phyloP scores from a whole-genome alignment of 2,329 filamentous ascomycete genomes.

The Ilyonectria destructans region DNA sequence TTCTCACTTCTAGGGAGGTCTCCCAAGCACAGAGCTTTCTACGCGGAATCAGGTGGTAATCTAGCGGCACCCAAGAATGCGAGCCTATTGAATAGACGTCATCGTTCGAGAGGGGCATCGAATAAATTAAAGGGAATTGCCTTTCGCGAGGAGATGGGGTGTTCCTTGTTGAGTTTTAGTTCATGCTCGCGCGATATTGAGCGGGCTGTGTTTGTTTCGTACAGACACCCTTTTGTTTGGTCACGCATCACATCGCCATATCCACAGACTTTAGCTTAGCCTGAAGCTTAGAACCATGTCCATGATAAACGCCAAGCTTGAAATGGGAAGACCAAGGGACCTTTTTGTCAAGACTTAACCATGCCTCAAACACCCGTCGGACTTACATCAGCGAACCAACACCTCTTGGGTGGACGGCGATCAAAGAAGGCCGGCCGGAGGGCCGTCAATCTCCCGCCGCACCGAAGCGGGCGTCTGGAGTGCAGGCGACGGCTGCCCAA shows the following conservation, averaged over 20 bases:
- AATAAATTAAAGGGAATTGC: conserved; percentile 3
- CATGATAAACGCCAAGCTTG: conserved; percentile 25
- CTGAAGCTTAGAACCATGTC: neutral
- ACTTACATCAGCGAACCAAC: conserved; percentile 15
- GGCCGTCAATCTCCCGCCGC: conserved; percentile 18
- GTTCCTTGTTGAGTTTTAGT: conserved; percentile 27
- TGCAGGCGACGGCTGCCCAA: conserved; percentile 16
- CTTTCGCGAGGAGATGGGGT: conserved; percentile 3
- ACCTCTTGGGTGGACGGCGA: neutral
- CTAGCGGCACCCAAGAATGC: neutral
- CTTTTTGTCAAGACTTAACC: conserved; percentile 6
- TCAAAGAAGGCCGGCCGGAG: conserved; percentile 7
- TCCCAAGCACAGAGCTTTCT: neutral
- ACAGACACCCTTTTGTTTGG: conserved; percentile 28
- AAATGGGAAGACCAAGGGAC: conserved; percentile 8
- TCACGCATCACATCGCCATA: conserved; percentile 10
- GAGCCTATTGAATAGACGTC: conserved; percentile 12
- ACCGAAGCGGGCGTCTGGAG: conserved; percentile 14
- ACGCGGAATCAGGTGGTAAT: neutral
- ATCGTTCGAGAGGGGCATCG: conserved; percentile 5
- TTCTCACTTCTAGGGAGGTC: neutral
- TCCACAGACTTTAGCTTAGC: neutral
- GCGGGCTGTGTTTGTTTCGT: conserved; percentile 21
- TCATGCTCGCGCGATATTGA: conserved; percentile 27
- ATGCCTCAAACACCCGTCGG: conserved; percentile 9